These are phyloP conservation scores for Trapa bicornis DNA, from an alignment of 345 rosid species.

Conservation along the genomic window DNA sequence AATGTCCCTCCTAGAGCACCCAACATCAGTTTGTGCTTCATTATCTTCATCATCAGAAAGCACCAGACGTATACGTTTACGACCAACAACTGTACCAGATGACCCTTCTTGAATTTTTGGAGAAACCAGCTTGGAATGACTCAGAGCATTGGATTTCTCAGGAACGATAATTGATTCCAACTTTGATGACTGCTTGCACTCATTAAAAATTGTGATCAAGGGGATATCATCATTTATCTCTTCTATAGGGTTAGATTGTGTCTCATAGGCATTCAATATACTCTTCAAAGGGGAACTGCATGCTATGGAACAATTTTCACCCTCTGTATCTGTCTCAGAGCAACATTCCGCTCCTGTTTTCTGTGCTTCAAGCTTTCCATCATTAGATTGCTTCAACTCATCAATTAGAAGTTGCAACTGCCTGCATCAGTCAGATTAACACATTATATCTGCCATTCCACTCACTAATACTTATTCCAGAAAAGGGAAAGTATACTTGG, in stretches of 20 bases:
- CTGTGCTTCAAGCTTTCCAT: slow-evolving; percentile 23
- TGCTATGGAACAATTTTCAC: slow-evolving; percentile 29
- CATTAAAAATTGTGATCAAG: slow-evolving; percentile 43
- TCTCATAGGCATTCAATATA: slow-evolving; percentile 25
- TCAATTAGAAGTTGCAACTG: slow-evolving; percentile 58
- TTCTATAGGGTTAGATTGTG: slow-evolving; percentile 25
- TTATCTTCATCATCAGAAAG: slow-evolving; percentile 88
- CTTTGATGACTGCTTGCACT: slow-evolving; percentile 25
- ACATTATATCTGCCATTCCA: neutral
- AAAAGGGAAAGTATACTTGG: neutral
- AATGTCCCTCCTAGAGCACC: slow-evolving; percentile 17
- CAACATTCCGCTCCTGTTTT: slow-evolving; percentile 38
- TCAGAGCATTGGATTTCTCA: slow-evolving; percentile 19
- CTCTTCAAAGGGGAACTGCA: slow-evolving; percentile 22
- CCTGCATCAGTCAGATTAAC: slow-evolving; percentile 23
- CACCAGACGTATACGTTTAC: slow-evolving; percentile 58
- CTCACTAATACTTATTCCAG: slow-evolving; percentile 2
- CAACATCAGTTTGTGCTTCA: slow-evolving; percentile 23
- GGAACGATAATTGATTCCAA: slow-evolving; percentile 13
- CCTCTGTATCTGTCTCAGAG: slow-evolving; percentile 88
- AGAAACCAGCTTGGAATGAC: slow-evolving; percentile 17
- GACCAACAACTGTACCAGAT: slow-evolving; percentile 34
- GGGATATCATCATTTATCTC: slow-evolving; percentile 49
- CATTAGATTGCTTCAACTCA: slow-evolving; percentile 34
- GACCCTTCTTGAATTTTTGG: slow-evolving; percentile 26